A percentile compares a stretch with the other conserved stretches of the same genome.
phyloP scores from a whole-genome alignment of 2,329 filamentous ascomycete genomes.

The Microcyclospora pomicola region DNA sequence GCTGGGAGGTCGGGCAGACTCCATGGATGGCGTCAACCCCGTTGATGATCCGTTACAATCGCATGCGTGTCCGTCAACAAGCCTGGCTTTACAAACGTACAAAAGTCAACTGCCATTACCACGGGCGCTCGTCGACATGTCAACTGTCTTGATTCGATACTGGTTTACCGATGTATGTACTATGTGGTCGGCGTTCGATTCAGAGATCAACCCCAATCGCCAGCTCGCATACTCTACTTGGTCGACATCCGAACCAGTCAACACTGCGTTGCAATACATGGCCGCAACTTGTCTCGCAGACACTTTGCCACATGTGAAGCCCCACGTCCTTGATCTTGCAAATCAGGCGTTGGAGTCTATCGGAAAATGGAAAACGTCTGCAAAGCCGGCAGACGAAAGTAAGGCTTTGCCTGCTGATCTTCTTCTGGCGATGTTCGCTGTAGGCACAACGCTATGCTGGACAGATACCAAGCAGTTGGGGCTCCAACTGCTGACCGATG shows the following conservation, averaged over 20 bases:
- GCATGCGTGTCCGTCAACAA: too few species aligned
- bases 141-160: constrained; percentile 6
- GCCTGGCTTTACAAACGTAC: too few species aligned
- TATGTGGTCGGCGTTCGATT: constrained; percentile 10
- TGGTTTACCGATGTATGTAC: constrained; percentile 9
- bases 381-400: not conserved
- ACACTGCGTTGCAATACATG: constrained; percentile 8
- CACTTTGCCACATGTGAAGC: constrained; percentile 6
- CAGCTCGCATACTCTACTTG: constrained; percentile 6
- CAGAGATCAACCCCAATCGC: constrained; percentile 7
- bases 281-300: constrained; percentile 7
- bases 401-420: constrained; percentile 5
- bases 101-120: not conserved
- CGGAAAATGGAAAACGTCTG: too few species aligned
- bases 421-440: constrained; percentile 7
- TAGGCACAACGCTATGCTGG: constrained; percentile 9
- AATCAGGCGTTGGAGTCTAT: too few species aligned
- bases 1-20: not conserved
- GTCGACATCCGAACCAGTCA: constrained; percentile 6
- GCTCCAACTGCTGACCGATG: constrained; percentile 4
- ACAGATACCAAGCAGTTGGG: constrained; percentile 6
- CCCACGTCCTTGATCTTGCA: not conserved
- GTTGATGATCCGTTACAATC: not conserved
- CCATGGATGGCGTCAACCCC: not conserved
- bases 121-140: not conserved